A percentile compares a stretch with the other conserved stretches of the same genome.
Evolutionary conservation across 192 early-diverging fungal species (phyloP).

Genomic region (Kickxella alabastrina): DNA sequence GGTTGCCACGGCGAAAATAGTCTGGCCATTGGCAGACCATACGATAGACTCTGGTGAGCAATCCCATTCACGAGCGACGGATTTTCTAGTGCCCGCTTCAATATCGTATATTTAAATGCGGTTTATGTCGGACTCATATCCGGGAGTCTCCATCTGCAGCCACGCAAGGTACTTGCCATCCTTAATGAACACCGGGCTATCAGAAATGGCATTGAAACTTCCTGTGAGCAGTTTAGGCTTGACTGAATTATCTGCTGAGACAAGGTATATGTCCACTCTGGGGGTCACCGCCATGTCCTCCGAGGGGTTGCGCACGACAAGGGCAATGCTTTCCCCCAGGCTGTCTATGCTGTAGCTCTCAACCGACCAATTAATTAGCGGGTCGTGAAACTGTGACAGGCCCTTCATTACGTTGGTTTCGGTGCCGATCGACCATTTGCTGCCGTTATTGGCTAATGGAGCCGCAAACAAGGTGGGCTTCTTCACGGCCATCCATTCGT

Average conservation of each 20-base stretch:
- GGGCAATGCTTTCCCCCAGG: constrained; percentile 60
- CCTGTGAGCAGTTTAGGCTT: constrained; percentile 43
- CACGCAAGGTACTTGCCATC: constrained; percentile 68
- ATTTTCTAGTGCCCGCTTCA: background rate
- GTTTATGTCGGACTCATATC: constrained; percentile 75
- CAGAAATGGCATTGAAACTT: constrained; percentile 54
- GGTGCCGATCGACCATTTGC: background rate
- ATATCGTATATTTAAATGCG: constrained; percentile 56
- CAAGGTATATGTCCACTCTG: constrained; percentile 58
- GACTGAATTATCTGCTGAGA: background rate
- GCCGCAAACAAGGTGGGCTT: constrained; percentile 19
- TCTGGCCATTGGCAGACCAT: constrained; percentile 58
- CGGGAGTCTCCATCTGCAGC: constrained; percentile 70
- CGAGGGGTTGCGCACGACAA: constrained; percentile 57
- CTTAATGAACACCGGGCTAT: constrained; percentile 57
- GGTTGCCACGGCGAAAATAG: constrained; percentile 57
- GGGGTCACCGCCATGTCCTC: constrained; percentile 62
- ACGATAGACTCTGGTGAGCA: constrained; percentile 55
- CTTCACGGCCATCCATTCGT: constrained; percentile 54
- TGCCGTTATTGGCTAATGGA: constrained; percentile 16
- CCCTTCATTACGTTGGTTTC: constrained; percentile 20
- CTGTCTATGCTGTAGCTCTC: constrained; percentile 58
- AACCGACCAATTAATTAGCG: constrained; percentile 41
- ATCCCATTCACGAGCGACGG: constrained; percentile 51
- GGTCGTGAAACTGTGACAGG: constrained; percentile 16